Conservation (phyloP, 164 flowering plant genomes). For the Magnolia sinica region DNA sequence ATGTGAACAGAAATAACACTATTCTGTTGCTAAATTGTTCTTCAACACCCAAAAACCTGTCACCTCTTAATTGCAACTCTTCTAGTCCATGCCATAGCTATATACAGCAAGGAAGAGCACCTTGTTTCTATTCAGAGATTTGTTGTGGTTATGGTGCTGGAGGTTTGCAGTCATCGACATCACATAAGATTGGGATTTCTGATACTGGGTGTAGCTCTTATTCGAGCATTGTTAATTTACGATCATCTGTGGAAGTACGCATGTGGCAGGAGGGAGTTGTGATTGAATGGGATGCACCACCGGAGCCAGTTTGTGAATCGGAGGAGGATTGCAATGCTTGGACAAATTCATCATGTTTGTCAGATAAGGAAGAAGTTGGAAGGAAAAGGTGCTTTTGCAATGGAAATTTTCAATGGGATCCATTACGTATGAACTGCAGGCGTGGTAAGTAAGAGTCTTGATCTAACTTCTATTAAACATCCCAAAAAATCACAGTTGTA, state of each 20-base stretch:
- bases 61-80: not conserved
- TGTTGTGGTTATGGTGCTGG: constrained; percentile 5
- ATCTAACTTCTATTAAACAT: not conserved
- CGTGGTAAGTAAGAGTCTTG: not conserved
- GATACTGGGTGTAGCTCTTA: not conserved
- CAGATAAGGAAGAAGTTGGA: too few relatives aligned
- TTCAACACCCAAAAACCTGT: not conserved
- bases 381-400: constrained; percentile 5
- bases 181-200: not conserved
- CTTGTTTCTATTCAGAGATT: not conserved
- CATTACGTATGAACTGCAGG: not conserved
- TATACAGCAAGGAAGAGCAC: not conserved
- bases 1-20: constrained; percentile 6
- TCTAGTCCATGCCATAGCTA: not conserved
- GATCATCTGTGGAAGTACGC: not conserved
- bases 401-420: not conserved
- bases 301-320: constrained; percentile 2
- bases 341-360: constrained; percentile 2
- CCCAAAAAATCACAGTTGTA: not conserved
- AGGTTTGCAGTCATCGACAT: not conserved
- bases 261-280: constrained; percentile 9
- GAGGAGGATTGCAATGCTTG: not conserved
- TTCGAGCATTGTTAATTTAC: constrained; percentile 2
- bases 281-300: constrained; percentile 4
- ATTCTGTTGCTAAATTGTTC: constrained; percentile 5